phyloP scores from a whole-genome alignment of 2,329 filamentous ascomycete genomes.

The Penicillium sp. region DNA sequence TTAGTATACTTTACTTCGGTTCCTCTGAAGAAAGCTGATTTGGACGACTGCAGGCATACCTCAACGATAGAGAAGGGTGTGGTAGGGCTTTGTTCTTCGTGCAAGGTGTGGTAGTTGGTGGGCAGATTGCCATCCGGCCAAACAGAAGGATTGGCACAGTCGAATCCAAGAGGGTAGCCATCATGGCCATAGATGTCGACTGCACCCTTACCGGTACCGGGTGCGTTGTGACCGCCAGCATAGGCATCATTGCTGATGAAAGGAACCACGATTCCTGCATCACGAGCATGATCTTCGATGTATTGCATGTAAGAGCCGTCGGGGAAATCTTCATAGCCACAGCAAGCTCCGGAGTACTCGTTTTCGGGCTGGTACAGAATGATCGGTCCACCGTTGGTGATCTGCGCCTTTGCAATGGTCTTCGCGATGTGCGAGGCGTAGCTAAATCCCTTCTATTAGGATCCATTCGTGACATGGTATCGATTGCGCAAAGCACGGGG shows the following conservation, averaged over 20 bases:
- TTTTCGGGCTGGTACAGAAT: constrained; percentile 78
- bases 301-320: constrained; percentile 64
- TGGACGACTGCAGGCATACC: constrained; percentile 21
- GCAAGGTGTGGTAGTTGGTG: constrained; percentile 49
- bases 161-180: constrained; percentile 51
- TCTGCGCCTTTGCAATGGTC: constrained; percentile 68
- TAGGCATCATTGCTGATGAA: constrained; percentile 68
- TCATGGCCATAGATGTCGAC: constrained; percentile 64
- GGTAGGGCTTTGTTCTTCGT: constrained; percentile 56
- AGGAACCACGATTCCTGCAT: constrained; percentile 66
- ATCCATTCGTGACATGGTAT: no score
- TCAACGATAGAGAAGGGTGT: constrained; percentile 63
- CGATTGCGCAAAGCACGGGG: background rate
- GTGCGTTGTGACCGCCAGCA: constrained; percentile 56
- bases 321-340: constrained; percentile 50
- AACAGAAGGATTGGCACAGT: constrained; percentile 49
- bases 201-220: constrained; percentile 52
- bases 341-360: constrained; percentile 58
- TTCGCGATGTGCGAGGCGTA: constrained; percentile 58
- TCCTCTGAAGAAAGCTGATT: no score
- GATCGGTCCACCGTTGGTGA: constrained; percentile 74
- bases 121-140: constrained; percentile 57
- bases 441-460: constrained; percentile 23
- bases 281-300: constrained; percentile 61
- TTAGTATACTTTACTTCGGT: no score